Base-by-base conservation (phyloP, 345 rosid genomes). In the Aquilaria malaccensis region DNA sequence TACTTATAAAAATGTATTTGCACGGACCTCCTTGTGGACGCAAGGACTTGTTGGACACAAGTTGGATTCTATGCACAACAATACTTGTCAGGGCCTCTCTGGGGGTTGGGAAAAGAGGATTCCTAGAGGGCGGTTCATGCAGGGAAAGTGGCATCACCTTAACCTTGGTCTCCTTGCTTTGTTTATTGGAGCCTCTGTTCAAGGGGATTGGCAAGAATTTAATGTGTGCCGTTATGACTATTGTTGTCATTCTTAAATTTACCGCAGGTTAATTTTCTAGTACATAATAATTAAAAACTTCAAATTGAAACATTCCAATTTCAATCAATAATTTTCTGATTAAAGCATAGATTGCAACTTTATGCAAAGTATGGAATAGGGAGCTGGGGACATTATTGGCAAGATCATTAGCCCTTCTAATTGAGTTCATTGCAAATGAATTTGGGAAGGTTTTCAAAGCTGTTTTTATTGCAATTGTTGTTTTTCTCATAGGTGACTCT, bases 221-320 rank as follows among this genome's bases (percentile, higher is more conserved):
- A 37, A 85, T 87, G 4, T 85, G 96, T 93, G 88, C 95, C 13
- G 90, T 85, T 63, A 75, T 87, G 90, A 87, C 97, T n/a, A 92
- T 90, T 41, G 92, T 90, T 30, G 92, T 90, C 53, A 95, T 87
- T 47, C 81, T 87, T 3, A 95, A 87, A 77, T 90, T 83, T 61
- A 85, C 88, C 45, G 88, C 81, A 9, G 96, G 96, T 84, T 52
- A 30, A 29, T 33, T 10, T n/a, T 65, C 45, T 2, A 7, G 41
- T 45, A 22, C 22, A 22, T 1, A 22, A 22, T 22, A 22, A 22
- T 22, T 22, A 22, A 22, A 22, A 22, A 22, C 10, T n/a, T 10
- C 11, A n/a, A 11, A 50, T 2, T 47, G 6, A 54, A 4, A 55
- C 9, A 31, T 9, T 33, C 12, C 9, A 7, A 31, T 6, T 11